A percentile compares a stretch with the other conserved stretches of the same genome.
Conservation (phyloP, 208 protist genomes). For the Naegleria lovaniensis region DNA sequence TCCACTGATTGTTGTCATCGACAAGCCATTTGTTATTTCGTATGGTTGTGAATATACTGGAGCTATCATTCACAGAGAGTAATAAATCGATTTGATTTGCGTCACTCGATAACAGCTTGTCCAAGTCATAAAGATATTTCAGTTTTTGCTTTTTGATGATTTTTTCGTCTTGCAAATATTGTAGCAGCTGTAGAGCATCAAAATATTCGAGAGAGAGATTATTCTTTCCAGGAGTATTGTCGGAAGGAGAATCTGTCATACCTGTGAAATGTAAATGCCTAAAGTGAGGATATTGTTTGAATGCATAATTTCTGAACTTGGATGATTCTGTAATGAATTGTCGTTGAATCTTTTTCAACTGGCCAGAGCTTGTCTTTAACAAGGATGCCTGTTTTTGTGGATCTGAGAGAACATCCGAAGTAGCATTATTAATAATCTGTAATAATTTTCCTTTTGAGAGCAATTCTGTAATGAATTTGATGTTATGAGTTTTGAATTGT, state of each 20-base stretch:
- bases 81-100: background rate
- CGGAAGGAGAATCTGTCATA: too few species aligned
- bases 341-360: background rate
- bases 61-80: background rate
- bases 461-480: background rate
- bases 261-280: background rate
- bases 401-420: background rate
- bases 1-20: conserved; percentile 6
- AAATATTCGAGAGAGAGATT: background rate
- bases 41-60: background rate
- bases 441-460: background rate
- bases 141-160: background rate
- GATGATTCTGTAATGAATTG: background rate
- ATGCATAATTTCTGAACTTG: background rate
- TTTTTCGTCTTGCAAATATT: background rate
- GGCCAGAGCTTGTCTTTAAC: background rate
- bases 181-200: background rate
- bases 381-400: background rate
- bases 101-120: background rate
- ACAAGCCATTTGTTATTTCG: background rate
- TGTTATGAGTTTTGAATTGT: background rate
- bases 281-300: background rate
- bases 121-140: background rate
- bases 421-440: background rate
- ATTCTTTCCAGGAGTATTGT: background rate